phyloP scores from a whole-genome alignment of 2,329 filamentous ascomycete species.

The Hypomyces rosellus region DNA sequence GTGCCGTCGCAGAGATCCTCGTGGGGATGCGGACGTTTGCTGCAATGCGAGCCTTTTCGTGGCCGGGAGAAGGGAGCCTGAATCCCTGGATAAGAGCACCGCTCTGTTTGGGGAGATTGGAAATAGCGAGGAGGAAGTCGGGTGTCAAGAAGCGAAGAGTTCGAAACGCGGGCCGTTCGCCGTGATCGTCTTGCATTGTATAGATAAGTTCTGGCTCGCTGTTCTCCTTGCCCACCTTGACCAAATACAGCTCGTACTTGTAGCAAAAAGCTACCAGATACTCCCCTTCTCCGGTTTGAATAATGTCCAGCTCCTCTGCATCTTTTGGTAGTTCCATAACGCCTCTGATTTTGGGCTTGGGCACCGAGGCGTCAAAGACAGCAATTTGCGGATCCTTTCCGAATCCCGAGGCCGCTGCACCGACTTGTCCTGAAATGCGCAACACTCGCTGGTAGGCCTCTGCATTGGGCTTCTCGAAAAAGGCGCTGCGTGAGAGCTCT shows the following conservation, averaged over 20 bases:
- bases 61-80: slow-evolving; percentile 39
- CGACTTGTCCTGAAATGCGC: slow-evolving; percentile 58
- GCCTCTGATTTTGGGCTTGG: slow-evolving; percentile 40
- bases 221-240: slow-evolving; percentile 49
- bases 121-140: slow-evolving; percentile 50
- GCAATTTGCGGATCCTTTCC: slow-evolving; percentile 71
- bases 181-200: slow-evolving; percentile 46
- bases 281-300: slow-evolving; percentile 47
- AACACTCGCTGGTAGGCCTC: slow-evolving; percentile 56
- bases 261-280: slow-evolving; percentile 76
- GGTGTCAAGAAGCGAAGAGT: slow-evolving; percentile 54
- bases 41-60: slow-evolving; percentile 41
- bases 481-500: slow-evolving; percentile 45
- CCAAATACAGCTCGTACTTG: slow-evolving; percentile 65
- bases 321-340: slow-evolving; percentile 47
- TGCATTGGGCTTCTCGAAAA: slow-evolving; percentile 44
- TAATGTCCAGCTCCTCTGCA: slow-evolving; percentile 64
- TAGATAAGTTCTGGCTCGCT: slow-evolving; percentile 48
- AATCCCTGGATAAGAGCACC: slow-evolving; percentile 53
- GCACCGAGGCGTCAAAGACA: slow-evolving; percentile 60
- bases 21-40: slow-evolving; percentile 54
- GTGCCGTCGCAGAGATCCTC: slow-evolving; percentile 64
- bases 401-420: slow-evolving; percentile 72
- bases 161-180: slow-evolving; percentile 46
- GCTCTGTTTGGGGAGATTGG: slow-evolving; percentile 53